Base-by-base conservation (phyloP, 176 grass and related monocot genomes). In the Zoysia japonica region DNA sequence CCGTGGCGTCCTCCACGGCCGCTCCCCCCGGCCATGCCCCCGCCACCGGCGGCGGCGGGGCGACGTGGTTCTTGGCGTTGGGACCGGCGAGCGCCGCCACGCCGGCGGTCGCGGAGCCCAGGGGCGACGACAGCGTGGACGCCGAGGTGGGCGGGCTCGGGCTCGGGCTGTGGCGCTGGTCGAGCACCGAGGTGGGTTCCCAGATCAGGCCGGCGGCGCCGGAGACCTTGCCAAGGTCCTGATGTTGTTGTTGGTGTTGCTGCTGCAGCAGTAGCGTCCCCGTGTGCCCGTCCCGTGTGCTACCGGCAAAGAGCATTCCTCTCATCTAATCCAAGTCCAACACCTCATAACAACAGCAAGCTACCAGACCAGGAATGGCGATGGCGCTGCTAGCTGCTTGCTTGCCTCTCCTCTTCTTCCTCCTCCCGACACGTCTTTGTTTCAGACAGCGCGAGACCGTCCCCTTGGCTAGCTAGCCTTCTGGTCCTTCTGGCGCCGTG, bases 101-200 rank as follows among this genome's bases (percentile, higher is more conserved):
- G 12, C 88, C 90, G 82, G 86, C 87, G 83, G 87, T 69, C 77
- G 77, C 80, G 78, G 90, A 75, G 71, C 83, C 88, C 85, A 90
- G 88, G 65, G 84, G 87, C 71, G 87, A 89, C 80, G 92, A 91
- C 83, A 99, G 96, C 74, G 96, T 89, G 82, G 92, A 91, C 67
- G 74, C 87, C 45, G 92, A 84, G 70, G 61, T 85, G 13, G 92
- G 90, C 14, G 96, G 88, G 75, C 96, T 95, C 0, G 88, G 78
- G 53, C 87, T 89, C 3, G 78, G 90, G 88, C 96, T 99, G 86
- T 91, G 88, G 0, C 80, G 86, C 61, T 89, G 90, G 84, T 99
- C 96, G 65, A 99, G 92, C 76, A 99, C 96, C 72, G 96, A 99
- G 14, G 81, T 91, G 38, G 96, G 96, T 83, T 99, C 88, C 88